Evolutionary conservation across 2,329 filamentous ascomycete genomes (phyloP).

Genomic region (Zalaria sp.): DNA sequence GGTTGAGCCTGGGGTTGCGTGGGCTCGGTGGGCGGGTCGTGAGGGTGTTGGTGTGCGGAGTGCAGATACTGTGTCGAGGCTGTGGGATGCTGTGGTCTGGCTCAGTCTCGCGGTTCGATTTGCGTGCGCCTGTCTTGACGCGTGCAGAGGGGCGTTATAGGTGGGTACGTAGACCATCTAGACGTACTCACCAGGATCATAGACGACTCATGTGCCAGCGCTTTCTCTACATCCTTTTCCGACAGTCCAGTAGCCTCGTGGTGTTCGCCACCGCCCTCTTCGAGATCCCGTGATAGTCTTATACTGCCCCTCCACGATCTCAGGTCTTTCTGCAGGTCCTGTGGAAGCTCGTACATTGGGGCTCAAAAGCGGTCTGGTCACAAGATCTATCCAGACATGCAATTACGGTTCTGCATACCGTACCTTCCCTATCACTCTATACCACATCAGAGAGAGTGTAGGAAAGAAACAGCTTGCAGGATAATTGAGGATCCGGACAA

Average conservation of each 20-base stretch:
- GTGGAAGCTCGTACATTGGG: slow-evolving; percentile 18
- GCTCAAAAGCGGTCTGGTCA: no score
- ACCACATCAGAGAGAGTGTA: no score
- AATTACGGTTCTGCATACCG: neutral
- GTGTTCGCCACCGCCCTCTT: slow-evolving; percentile 11
- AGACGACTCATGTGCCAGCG: slow-evolving; percentile 7
- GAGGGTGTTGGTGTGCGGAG: slow-evolving; percentile 1
- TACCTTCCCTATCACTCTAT: no score
- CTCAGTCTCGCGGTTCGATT: neutral
- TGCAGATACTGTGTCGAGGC: neutral
- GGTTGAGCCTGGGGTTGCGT: neutral
- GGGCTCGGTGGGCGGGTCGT: neutral
- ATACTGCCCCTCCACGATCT: slow-evolving; percentile 16
- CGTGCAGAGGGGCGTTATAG: neutral
- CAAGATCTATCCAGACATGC: slow-evolving; percentile 14
- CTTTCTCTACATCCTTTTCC: slow-evolving; percentile 4
- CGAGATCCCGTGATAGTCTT: slow-evolving; percentile 7
- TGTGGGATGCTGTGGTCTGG: slow-evolving; percentile 1
- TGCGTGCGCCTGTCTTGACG: neutral
- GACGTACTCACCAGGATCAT: slow-evolving; percentile 7
- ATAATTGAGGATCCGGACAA: no score
- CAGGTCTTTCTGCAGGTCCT: slow-evolving; percentile 13
- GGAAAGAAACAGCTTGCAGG: no score
- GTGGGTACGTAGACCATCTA: neutral
- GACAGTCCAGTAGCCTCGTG: slow-evolving; percentile 5